A percentile compares a stretch with the other conserved stretches of the same genome.
These are phyloP conservation scores for Pythium oligandrum DNA, from an alignment of 352 stramenopile species.

Conservation along the genomic window DNA sequence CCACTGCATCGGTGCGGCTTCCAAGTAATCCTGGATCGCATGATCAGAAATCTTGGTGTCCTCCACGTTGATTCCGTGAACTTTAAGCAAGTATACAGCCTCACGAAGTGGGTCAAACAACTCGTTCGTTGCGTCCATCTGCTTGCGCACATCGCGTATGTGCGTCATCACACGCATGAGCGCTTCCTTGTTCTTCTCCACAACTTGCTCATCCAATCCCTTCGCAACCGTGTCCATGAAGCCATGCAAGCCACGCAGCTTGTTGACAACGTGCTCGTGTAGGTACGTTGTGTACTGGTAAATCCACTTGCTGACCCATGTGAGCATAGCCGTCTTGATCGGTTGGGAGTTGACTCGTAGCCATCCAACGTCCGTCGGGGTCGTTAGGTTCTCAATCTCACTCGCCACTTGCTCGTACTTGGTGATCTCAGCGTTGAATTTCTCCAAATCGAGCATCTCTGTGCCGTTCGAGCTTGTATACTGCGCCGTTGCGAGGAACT, in stretches of 20 bases:
- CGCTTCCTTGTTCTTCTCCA: slow-evolving; percentile 90
- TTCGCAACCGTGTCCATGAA: slow-evolving; percentile 94
- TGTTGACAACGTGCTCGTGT: slow-evolving; percentile 89
- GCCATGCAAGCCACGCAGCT: slow-evolving; percentile 78
- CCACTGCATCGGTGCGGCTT: slow-evolving; percentile 95
- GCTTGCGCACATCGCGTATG: slow-evolving; percentile 93
- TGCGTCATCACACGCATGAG: slow-evolving; percentile 97
- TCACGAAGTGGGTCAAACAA: slow-evolving; percentile 95
- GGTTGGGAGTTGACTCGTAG: slow-evolving; percentile 96
- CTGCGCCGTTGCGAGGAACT: slow-evolving; percentile 84
- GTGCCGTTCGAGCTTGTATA: slow-evolving; percentile 71
- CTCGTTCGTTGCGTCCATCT: slow-evolving; percentile 90
- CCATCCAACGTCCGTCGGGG: slow-evolving; percentile 94
- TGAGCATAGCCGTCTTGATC: slow-evolving; percentile 95
- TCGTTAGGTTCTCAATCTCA: slow-evolving; percentile 88
- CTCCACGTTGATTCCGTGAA: slow-evolving; percentile 90
- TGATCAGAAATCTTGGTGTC: slow-evolving; percentile 83
- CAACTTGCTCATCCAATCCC: slow-evolving; percentile 88
- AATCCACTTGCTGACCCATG: slow-evolving; percentile 96
- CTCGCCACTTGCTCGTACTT: slow-evolving; percentile 94
- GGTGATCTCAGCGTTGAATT: slow-evolving; percentile 95
- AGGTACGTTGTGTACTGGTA: slow-evolving; percentile 95
- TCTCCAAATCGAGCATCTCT: slow-evolving; percentile 89
- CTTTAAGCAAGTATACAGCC: slow-evolving; percentile 92
- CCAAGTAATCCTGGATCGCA: slow-evolving; percentile 89